Conservation (phyloP, 169 alveolate genomes). For the Eimeria maxima region DNA sequence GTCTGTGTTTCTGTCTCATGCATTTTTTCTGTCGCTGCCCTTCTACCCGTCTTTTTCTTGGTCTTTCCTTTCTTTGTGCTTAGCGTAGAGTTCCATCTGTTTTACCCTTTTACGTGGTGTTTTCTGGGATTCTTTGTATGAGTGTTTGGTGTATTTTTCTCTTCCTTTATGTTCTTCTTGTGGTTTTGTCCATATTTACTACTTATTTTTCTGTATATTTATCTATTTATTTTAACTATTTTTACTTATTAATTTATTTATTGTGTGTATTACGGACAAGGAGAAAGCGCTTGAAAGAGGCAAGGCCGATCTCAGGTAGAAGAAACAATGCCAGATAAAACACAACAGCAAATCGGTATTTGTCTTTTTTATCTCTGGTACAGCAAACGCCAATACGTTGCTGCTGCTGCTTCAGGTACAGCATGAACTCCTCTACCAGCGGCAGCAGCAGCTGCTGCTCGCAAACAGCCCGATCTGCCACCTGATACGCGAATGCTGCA, state of each 20-base stretch:
- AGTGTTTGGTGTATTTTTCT: too few species aligned
- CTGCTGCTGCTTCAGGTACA: not conserved
- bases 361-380: not conserved
- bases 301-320: conserved; percentile 34
- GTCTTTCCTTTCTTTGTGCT: too few species aligned
- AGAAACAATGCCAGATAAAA: not conserved
- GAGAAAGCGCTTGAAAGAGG: not conserved
- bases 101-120: too few species aligned
- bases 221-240: not conserved
- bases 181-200: not conserved
- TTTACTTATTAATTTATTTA: not conserved
- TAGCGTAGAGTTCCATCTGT: too few species aligned
- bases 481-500: not conserved
- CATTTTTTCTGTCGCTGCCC: not conserved
- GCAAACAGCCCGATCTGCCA: conserved; percentile 21
- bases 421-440: not conserved
- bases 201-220: not conserved
- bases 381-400: not conserved
- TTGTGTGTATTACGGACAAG: not conserved
- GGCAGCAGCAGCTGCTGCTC: conserved; percentile 51
- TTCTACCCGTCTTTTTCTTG: too few species aligned
- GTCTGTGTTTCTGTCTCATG: not conserved
- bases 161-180: too few species aligned
- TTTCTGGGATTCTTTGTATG: too few species aligned
- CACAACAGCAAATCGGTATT: not conserved